Evolutionary conservation across 345 rosid genomes (phyloP).

Genomic region (Rhizophora mangle): DNA sequence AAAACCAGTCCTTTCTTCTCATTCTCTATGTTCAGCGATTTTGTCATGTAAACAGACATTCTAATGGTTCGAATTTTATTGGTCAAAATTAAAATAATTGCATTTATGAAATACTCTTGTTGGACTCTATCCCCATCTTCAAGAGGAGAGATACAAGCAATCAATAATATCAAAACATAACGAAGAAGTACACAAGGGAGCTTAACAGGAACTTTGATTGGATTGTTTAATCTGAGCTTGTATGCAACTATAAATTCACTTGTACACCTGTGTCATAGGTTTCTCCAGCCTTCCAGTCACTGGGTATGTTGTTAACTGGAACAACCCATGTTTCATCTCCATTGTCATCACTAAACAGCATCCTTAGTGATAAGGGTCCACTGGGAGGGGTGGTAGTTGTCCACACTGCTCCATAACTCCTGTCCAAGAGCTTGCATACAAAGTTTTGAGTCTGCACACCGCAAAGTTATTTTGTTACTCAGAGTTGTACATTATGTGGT

Average conservation of each 20-base stretch:
- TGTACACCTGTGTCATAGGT: conserved; percentile 64
- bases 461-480: neutral
- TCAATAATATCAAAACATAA: neutral
- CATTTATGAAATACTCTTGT: conserved; percentile 18
- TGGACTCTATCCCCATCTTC: conserved; percentile 3
- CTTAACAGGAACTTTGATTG: conserved; percentile 4
- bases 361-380: conserved; percentile 57
- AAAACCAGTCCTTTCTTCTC: neutral
- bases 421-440: conserved; percentile 53
- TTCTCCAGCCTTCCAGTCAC: conserved; percentile 59
- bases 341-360: conserved; percentile 51
- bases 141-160: neutral
- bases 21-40: neutral
- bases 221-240: neutral
- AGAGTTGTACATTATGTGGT: no score
- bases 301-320: conserved; percentile 57
- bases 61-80: conserved; percentile 1
- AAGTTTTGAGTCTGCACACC: conserved; percentile 45
- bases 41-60: conserved; percentile 13
- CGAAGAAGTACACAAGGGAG: neutral
- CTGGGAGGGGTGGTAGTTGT: conserved; percentile 54
- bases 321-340: conserved; percentile 63
- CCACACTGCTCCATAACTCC: conserved; percentile 55
- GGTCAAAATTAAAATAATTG: conserved; percentile 17
- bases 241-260: conserved; percentile 21